These are phyloP conservation scores for Blastomyces gilchristii DNA, from an alignment of 2,329 filamentous ascomycete species.

Conservation along the genomic window DNA sequence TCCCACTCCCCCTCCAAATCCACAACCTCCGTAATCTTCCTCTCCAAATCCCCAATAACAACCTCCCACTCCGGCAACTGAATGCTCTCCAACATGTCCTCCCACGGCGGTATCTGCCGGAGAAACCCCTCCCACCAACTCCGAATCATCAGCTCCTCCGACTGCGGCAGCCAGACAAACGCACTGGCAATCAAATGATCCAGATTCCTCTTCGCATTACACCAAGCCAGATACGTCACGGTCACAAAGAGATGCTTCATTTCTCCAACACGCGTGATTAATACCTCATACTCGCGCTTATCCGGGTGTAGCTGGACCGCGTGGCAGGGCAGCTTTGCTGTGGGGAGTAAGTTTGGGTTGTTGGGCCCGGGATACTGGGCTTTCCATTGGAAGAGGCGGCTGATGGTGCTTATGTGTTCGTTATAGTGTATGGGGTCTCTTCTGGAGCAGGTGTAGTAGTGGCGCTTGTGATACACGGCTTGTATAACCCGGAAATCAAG, in stretches of 20 bases:
- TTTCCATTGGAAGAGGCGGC: conserved; percentile 22
- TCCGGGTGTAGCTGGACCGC: conserved; percentile 20
- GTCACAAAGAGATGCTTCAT: conserved; percentile 12
- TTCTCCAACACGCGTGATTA: conserved; percentile 5
- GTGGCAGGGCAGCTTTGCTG: conserved; percentile 21
- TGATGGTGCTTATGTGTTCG: conserved; percentile 19
- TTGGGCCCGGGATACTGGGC: conserved; percentile 7
- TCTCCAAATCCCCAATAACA: conserved; percentile 20
- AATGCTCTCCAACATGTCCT: conserved; percentile 17
- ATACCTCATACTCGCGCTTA: conserved; percentile 17
- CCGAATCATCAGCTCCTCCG: conserved; percentile 16
- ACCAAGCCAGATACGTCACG: conserved; percentile 15
- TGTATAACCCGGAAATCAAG: conserved; percentile 15
- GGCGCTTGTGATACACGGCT: conserved; percentile 15
- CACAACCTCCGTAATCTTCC: conserved; percentile 20
- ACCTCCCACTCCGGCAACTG: conserved; percentile 22
- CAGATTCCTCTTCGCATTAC: conserved; percentile 3
- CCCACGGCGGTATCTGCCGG: conserved; percentile 23
- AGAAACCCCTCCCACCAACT: conserved; percentile 22
- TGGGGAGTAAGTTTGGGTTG: background rate
- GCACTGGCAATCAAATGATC: background rate
- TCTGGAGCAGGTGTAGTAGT: conserved; percentile 21
- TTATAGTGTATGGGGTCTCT: background rate
- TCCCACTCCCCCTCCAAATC: conserved; percentile 18
- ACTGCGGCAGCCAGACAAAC: background rate